These are phyloP conservation scores for Penicillium nordicum DNA, from an alignment of 2,329 filamentous ascomycete species.

Conservation along the genomic window DNA sequence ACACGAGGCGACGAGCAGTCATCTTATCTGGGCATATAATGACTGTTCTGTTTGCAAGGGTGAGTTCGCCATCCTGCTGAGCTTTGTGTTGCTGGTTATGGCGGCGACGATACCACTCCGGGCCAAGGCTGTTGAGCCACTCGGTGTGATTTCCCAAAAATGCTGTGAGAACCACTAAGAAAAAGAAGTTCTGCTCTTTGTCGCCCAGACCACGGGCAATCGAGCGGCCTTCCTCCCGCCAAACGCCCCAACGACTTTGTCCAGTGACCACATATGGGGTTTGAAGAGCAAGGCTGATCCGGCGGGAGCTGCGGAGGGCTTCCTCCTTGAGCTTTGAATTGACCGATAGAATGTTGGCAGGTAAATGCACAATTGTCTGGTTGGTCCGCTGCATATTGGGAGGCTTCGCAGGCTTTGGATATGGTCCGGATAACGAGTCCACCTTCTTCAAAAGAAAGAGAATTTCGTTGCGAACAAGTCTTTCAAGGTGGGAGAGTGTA, in stretches of 20 bases:
- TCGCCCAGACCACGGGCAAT: constrained; percentile 54
- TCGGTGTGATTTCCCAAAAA: constrained; percentile 60
- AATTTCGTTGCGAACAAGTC: constrained; percentile 52
- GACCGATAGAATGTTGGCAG: constrained; percentile 46
- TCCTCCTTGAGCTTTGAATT: constrained; percentile 48
- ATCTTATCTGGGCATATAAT: constrained; percentile 59
- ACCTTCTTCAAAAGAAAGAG: constrained; percentile 49
- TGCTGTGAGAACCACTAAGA: constrained; percentile 57
- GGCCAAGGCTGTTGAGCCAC: constrained; percentile 55
- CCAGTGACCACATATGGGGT: constrained; percentile 57
- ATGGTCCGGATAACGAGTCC: constrained; percentile 40
- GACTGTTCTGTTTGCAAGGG: constrained; percentile 53
- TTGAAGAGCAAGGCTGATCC: constrained; percentile 54
- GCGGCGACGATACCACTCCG: constrained; percentile 53
- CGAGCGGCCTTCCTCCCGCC: constrained; percentile 59
- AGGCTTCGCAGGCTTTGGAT: constrained; percentile 44
- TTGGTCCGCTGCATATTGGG: constrained; percentile 49
- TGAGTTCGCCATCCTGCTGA: constrained; percentile 46
- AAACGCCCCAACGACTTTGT: constrained; percentile 58
- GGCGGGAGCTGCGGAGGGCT: constrained; percentile 46
- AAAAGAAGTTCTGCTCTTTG: constrained; percentile 58
- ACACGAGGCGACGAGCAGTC: constrained; percentile 56
- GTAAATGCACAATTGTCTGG: constrained; percentile 49
- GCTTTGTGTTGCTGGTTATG: constrained; percentile 51
- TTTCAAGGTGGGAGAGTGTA: constrained; percentile 53